Percentiles rank a stretch among this genome's conserved stretches.
These are phyloP conservation scores for Hibiscus syriacus DNA, from an alignment of 345 rosid species.

Conservation along the genomic window DNA sequence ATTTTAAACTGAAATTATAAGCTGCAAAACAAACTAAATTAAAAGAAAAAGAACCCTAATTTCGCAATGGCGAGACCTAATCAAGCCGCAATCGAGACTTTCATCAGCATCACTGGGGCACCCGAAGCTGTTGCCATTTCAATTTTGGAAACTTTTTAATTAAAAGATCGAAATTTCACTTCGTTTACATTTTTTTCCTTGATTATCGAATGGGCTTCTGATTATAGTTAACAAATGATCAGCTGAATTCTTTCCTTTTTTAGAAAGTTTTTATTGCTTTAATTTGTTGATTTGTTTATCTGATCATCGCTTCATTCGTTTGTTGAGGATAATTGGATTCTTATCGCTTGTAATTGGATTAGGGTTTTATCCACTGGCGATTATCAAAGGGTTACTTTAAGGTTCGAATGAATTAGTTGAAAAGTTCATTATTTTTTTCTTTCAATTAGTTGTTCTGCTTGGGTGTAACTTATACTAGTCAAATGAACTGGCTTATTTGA, in stretches of 20 bases:
- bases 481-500: neutral
- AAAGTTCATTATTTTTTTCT: neutral
- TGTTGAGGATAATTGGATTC: neutral
- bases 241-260: neutral
- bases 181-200: neutral
- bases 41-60: neutral
- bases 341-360: neutral
- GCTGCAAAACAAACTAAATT: neutral
- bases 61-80: slow-evolving; percentile 54
- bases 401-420: neutral
- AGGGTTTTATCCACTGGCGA: slow-evolving; percentile 4
- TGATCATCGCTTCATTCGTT: neutral
- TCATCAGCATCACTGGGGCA: slow-evolving; percentile 80
- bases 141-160: slow-evolving; percentile 11
- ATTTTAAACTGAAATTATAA: neutral
- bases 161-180: neutral
- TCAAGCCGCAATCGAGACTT: slow-evolving; percentile 79
- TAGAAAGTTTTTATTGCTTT: slow-evolving; percentile 21
- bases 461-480: neutral
- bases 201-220: slow-evolving; percentile 8
- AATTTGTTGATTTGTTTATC: slow-evolving; percentile 16
- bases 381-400: neutral
- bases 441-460: neutral
- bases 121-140: slow-evolving; percentile 56
- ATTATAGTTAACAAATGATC: slow-evolving; percentile 3